Conservation (phyloP, 2,329 filamentous ascomycete genomes). For the Cordyceps militaris region DNA sequence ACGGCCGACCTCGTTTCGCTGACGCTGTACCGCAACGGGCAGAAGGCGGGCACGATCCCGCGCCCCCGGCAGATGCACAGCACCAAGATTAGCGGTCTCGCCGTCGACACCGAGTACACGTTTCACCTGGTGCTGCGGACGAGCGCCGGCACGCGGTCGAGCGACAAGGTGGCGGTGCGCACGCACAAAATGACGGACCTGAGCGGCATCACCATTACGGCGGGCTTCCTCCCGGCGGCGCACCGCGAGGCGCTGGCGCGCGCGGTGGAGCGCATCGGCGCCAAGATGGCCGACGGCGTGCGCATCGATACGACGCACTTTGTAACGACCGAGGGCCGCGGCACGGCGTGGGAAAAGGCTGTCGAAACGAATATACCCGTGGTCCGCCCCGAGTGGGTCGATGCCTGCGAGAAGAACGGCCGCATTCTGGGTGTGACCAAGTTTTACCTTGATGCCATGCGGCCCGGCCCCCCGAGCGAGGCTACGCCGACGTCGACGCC, state of each 20-base stretch:
- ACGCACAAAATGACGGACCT: conserved; percentile 99
- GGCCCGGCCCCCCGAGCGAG: conserved; percentile 36
- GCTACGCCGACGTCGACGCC: conserved; percentile 22
- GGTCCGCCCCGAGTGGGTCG: conserved; percentile 92
- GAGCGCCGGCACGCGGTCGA: conserved; percentile 77
- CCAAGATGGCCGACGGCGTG: conserved; percentile 81
- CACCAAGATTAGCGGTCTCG: conserved; percentile 93
- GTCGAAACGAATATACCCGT: conserved; percentile 97
- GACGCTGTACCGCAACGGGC: conserved; percentile 88
- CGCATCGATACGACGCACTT: conserved; percentile 98
- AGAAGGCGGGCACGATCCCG: conserved; percentile 93
- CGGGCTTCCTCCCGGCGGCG: conserved; percentile 71
- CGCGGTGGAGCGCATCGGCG: conserved; percentile 82
- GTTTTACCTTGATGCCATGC: conserved; percentile 83
- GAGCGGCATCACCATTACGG: conserved; percentile 82
- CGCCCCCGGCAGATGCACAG: conserved; percentile 78
- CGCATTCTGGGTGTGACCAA: conserved; percentile 89
- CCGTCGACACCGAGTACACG: conserved; percentile 92
- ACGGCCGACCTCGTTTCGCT: conserved; percentile 87
- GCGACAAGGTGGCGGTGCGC: conserved; percentile 74
- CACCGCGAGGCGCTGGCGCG: conserved; percentile 65
- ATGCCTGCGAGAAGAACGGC: conserved; percentile 90
- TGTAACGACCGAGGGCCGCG: conserved; percentile 88
- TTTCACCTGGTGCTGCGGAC: conserved; percentile 92
- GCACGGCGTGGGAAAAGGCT: conserved; percentile 89